Evolutionary conservation across 1,284 basidiomycete genomes (phyloP).

Genomic region (Apiotrichum montevideense): DNA sequence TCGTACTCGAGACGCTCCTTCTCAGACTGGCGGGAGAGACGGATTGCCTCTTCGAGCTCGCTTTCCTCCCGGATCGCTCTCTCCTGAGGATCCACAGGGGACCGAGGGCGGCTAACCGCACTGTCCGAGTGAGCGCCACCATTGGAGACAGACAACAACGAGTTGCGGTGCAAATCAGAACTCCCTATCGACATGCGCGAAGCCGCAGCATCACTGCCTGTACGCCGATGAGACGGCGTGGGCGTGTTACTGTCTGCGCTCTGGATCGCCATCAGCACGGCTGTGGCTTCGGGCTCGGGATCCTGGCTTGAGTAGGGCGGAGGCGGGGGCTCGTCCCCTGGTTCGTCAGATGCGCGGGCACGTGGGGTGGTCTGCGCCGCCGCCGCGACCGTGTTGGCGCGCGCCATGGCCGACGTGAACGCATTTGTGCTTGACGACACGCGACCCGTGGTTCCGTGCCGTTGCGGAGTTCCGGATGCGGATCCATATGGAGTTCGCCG

Average conservation of each 20-base stretch:
- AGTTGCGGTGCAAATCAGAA: background rate
- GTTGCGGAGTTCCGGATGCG: no score
- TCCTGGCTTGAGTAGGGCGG: slow-evolving; percentile 39
- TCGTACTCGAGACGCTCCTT: slow-evolving; percentile 37
- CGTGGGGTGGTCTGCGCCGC: background rate
- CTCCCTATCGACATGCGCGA: no score
- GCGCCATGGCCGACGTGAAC: background rate
- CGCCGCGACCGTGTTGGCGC: background rate
- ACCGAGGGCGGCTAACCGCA: slow-evolving; percentile 2
- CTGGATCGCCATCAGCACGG: background rate
- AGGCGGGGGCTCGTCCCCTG: slow-evolving; percentile 29
- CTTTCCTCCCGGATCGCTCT: slow-evolving; percentile 35
- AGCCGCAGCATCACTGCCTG: no score
- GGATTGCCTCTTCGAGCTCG: slow-evolving; percentile 39
- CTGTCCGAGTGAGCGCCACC: background rate
- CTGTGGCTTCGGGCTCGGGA: slow-evolving; percentile 41
- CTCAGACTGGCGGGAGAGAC: slow-evolving; percentile 27
- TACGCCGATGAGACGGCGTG: background rate
- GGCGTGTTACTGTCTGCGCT: slow-evolving; percentile 1
- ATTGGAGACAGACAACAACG: background rate
- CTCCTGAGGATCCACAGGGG: slow-evolving; percentile 24
- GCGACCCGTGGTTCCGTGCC: background rate
- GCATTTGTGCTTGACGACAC: background rate
- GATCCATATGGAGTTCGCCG: no score
- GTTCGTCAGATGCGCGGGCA: background rate